phyloP scores from a whole-genome alignment of 2,329 filamentous ascomycete species.

The Exserohilum rostratum region DNA sequence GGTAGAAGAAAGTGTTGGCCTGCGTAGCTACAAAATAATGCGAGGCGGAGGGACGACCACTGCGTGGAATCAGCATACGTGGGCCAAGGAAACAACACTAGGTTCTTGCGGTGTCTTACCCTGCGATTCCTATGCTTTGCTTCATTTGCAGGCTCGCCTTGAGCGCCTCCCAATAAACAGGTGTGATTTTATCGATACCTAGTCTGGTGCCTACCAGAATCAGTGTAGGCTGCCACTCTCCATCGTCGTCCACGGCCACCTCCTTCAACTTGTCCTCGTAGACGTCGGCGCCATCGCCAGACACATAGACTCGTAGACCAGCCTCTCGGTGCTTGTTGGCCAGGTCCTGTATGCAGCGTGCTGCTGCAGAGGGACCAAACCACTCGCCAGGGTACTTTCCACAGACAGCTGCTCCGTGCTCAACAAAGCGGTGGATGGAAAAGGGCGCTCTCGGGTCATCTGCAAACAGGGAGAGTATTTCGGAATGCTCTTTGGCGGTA shows the following conservation, averaged over 20 bases:
- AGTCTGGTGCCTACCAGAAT: constrained; percentile 87
- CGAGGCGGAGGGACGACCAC: constrained; percentile 89
- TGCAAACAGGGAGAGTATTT: constrained; percentile 80
- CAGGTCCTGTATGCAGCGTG: constrained; percentile 87
- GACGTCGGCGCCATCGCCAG: constrained; percentile 87
- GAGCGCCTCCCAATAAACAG: constrained; percentile 93
- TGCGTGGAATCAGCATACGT: constrained; percentile 46
- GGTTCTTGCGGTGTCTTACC: constrained; percentile 61
- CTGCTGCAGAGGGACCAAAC: constrained; percentile 98
- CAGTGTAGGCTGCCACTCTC: constrained; percentile 78
- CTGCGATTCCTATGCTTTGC: constrained; percentile 95
- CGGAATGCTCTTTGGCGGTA: constrained; percentile 64
- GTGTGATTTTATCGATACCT: constrained; percentile 92
- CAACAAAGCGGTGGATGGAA: constrained; percentile 93
- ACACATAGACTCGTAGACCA: constrained; percentile 81
- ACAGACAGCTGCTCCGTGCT: constrained; percentile 83
- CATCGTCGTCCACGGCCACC: constrained; percentile 71
- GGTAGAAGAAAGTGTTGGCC: constrained; percentile 85
- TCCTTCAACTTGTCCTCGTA: constrained; percentile 88
- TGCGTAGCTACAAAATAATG: constrained; percentile 77
- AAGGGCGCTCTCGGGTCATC: constrained; percentile 87
- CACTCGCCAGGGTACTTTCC: constrained; percentile 96
- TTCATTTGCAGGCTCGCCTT: constrained; percentile 82
- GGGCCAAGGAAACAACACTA: background rate
- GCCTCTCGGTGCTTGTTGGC: constrained; percentile 67